phyloP scores from a whole-genome alignment of 768 basidiomycete species.

The Termitomyces sp. region DNA sequence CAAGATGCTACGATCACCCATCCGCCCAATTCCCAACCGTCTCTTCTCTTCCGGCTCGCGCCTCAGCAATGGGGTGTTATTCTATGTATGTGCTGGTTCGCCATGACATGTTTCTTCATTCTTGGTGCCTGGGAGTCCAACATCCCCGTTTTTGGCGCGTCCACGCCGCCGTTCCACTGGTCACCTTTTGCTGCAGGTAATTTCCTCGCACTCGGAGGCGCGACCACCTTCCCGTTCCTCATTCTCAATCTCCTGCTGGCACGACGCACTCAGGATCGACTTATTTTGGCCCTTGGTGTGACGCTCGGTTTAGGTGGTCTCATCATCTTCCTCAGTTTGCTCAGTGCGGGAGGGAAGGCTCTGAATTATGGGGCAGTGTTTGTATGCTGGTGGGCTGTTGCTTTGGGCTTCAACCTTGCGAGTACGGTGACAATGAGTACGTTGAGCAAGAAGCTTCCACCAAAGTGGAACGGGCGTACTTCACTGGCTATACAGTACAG shows the following conservation, averaged over 20 bases:
- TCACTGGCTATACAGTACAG: constrained; percentile 65
- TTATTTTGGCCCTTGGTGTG: constrained; percentile 51
- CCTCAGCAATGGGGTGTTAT: constrained; percentile 48
- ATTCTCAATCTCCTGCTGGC: constrained; percentile 56
- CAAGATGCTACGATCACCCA: neutral
- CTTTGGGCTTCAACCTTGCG: constrained; percentile 72
- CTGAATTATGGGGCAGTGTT: constrained; percentile 42
- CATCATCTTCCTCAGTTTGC: constrained; percentile 44
- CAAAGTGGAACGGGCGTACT: constrained; percentile 54
- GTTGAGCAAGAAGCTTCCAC: constrained; percentile 66
- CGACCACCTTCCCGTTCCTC: constrained; percentile 63
- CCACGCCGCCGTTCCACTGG: constrained; percentile 41
- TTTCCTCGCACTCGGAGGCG: constrained; percentile 66
- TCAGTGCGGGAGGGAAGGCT: constrained; percentile 22
- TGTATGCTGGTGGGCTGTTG: constrained; percentile 55
- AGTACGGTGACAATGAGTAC: constrained; percentile 66
- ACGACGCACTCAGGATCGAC: constrained; percentile 56
- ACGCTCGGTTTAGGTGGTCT: constrained; percentile 50
- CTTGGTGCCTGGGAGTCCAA: constrained; percentile 70
- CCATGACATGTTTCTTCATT: constrained; percentile 68
- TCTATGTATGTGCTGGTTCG: constrained; percentile 66
- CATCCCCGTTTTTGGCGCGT: constrained; percentile 57
- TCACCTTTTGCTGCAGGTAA: constrained; percentile 64
- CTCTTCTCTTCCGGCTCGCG: constrained; percentile 12
- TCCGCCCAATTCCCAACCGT: neutral